Conservation (phyloP, 1,284 basidiomycete species). For the Earliella scabrosa region DNA sequence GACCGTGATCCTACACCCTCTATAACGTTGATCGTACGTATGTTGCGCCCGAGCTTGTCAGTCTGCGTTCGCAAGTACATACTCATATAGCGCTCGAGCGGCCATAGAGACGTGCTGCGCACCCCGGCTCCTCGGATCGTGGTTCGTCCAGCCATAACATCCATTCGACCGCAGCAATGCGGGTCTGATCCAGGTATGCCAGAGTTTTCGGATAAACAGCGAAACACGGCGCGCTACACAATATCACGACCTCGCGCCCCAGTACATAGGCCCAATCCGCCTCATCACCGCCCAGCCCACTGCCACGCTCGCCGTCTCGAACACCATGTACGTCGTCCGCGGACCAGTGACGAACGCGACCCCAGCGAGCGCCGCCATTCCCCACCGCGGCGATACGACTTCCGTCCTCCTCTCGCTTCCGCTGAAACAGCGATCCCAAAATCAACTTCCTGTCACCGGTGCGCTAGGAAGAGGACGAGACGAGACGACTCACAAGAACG, state of each 20-base stretch:
- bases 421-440: slow-evolving; percentile 6
- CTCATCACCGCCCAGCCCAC: slow-evolving; percentile 29
- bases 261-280: slow-evolving; percentile 28
- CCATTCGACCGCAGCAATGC: too few species aligned
- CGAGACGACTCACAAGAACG: slow-evolving; percentile 10
- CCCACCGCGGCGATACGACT: slow-evolving; percentile 24
- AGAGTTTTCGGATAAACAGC: not conserved
- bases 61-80: too few species aligned
- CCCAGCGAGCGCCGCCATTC: slow-evolving; percentile 49
- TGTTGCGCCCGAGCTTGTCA: too few species aligned
- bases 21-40: too few species aligned
- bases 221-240: not conserved
- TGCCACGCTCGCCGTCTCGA: slow-evolving; percentile 45
- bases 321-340: slow-evolving; percentile 61
- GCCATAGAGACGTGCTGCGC: too few species aligned
- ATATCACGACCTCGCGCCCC: slow-evolving; percentile 15
- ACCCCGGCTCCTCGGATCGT: too few species aligned
- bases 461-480: not conserved
- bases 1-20: too few species aligned
- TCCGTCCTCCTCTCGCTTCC: not conserved
- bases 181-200: too few species aligned
- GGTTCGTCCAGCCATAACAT: too few species aligned
- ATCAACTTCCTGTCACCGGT: not conserved
- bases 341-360: slow-evolving; percentile 64
- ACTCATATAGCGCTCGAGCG: too few species aligned